Evolutionary conservation across 2,329 filamentous ascomycete species (phyloP).

Genomic region (Metarhizium rileyi): DNA sequence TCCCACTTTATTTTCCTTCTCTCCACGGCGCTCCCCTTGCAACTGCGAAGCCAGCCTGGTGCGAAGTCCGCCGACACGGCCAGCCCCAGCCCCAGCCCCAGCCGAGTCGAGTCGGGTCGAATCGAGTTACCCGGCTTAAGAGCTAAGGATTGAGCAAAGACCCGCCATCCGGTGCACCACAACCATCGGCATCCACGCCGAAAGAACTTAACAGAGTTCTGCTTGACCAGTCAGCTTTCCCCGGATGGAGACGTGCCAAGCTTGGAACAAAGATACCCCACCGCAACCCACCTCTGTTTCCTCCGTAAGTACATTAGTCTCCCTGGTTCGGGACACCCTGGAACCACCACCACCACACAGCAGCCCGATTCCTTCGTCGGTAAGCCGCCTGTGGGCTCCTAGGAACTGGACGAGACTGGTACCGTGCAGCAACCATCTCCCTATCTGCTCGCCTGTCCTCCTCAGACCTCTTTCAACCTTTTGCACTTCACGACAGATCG

Average conservation of each 20-base stretch:
- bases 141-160: neutral
- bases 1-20: constrained; percentile 1
- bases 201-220: neutral
- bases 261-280: neutral
- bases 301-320: no score
- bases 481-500: neutral
- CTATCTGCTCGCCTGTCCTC: neutral
- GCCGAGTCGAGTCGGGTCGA: constrained; percentile 1
- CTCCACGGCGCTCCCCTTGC: no score
- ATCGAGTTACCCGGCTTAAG: neutral
- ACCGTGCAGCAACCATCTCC: no score
- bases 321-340: no score
- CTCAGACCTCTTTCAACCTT: neutral
- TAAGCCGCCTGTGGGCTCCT: no score
- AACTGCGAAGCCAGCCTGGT: no score
- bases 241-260: neutral
- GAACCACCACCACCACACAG: neutral
- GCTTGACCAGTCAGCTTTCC: neutral
- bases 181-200: neutral
- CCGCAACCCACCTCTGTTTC: neutral
- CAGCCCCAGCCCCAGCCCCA: no score
- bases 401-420: no score
- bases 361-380: neutral
- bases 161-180: neutral
- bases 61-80: constrained; percentile 4